These are phyloP conservation scores for Xylaria polymorpha DNA, from an alignment of 2,329 filamentous ascomycete genomes.

Conservation along the genomic window DNA sequence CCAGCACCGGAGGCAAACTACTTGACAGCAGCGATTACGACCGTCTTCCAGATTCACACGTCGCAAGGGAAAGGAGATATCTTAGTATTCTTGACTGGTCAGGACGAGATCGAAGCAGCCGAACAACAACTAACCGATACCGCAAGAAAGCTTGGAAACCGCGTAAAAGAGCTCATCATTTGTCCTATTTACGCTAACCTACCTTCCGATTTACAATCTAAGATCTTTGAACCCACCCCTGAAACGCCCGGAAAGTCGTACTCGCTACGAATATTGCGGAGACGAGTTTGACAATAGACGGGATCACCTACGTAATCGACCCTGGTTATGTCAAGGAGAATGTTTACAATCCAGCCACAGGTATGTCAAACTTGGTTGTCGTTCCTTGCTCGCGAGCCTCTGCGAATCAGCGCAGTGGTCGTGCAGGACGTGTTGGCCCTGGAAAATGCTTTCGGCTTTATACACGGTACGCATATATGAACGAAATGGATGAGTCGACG, in stretches of 20 bases:
- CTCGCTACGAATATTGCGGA: constrained; percentile 97
- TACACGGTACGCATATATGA: constrained; percentile 93
- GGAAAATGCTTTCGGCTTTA: constrained; percentile 95
- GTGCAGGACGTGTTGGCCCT: constrained; percentile 90
- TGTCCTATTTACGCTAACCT: constrained; percentile 95
- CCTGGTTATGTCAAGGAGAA: constrained; percentile 97
- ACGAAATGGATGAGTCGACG: constrained; percentile 92
- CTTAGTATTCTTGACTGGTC: constrained; percentile 91
- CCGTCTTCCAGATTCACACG: constrained; percentile 94
- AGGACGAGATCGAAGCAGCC: constrained; percentile 94
- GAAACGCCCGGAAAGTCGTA: constrained; percentile 89
- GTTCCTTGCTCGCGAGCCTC: constrained; percentile 92
- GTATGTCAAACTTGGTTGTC: constrained; percentile 91
- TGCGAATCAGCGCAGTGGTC: constrained; percentile 91
- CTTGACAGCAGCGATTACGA: constrained; percentile 88
- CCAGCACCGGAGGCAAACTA: constrained; percentile 94
- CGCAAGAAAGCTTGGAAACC: constrained; percentile 83
- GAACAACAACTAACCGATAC: constrained; percentile 88
- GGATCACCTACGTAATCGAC: constrained; percentile 96
- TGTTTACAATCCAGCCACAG: constrained; percentile 88
- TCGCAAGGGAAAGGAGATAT: constrained; percentile 89
- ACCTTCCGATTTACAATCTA: constrained; percentile 88
- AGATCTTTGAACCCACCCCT: constrained; percentile 95
- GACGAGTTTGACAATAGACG: constrained; percentile 94
- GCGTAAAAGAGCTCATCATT: constrained; percentile 87